These are phyloP conservation scores for Emericellopsis atlantica DNA, from an alignment of 2,329 filamentous ascomycete species.

Conservation along the genomic window DNA sequence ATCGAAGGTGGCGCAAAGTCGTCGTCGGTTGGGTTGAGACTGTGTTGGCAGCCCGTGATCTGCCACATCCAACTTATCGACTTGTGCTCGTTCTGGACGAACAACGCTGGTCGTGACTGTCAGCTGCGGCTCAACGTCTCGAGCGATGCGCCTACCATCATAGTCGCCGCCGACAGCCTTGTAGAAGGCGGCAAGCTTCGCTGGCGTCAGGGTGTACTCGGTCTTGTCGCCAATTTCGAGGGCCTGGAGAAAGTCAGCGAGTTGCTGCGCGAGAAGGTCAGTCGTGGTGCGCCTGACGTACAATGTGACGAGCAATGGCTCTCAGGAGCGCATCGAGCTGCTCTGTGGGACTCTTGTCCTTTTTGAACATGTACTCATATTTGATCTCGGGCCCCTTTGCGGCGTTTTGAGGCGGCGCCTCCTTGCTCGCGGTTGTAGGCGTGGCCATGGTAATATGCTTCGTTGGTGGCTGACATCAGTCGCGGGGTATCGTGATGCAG, in stretches of 20 bases:
- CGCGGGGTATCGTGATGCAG: neutral
- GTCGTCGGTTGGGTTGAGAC: constrained; percentile 61
- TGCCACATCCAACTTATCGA: constrained; percentile 89
- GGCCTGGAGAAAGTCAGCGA: constrained; percentile 26
- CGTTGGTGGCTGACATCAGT: neutral
- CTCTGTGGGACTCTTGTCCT: constrained; percentile 54
- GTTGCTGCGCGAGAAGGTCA: constrained; percentile 5
- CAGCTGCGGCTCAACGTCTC: neutral
- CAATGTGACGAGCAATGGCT: constrained; percentile 58
- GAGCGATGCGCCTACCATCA: constrained; percentile 35
- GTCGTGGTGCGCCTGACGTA: constrained; percentile 26
- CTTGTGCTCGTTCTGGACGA: constrained; percentile 58
- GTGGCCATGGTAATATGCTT: neutral
- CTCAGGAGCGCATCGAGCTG: constrained; percentile 55
- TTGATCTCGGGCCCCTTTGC: neutral
- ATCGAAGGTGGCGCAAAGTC: constrained; percentile 66
- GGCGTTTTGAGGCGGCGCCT: neutral
- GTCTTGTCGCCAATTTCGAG: constrained; percentile 45
- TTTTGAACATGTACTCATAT: constrained; percentile 58
- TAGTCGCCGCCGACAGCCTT: constrained; percentile 63
- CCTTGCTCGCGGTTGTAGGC: neutral
- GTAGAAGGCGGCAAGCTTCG: constrained; percentile 68
- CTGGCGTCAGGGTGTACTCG: constrained; percentile 42
- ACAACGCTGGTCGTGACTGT: constrained; percentile 43
- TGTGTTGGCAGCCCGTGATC: constrained; percentile 80